Percentiles rank a stretch among this genome's conserved stretches.
These are phyloP conservation scores for Argentina anserina DNA, from an alignment of 306 rosid species.

Conservation along the genomic window DNA sequence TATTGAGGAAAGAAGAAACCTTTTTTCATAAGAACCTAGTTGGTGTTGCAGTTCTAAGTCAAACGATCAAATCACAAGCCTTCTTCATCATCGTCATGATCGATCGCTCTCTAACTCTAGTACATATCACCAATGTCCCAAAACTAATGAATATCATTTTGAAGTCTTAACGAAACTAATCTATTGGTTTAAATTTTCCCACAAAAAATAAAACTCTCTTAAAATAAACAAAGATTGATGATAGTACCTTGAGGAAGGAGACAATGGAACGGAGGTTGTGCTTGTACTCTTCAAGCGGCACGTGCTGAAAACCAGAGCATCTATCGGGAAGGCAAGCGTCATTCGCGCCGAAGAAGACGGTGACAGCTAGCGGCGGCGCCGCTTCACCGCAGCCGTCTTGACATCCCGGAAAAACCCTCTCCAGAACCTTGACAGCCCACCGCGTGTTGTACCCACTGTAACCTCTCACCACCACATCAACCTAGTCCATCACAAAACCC, in stretches of 20 bases:
- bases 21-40: neutral
- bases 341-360: constrained; percentile 88
- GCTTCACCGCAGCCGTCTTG: constrained; percentile 12
- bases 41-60: neutral
- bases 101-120: constrained; percentile 7
- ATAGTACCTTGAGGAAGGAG: constrained; percentile 74
- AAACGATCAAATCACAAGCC: neutral
- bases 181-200: neutral
- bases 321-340: constrained; percentile 75
- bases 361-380: constrained; percentile 55
- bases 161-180: neutral
- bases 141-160: neutral
- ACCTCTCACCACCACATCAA: constrained; percentile 77
- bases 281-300: constrained; percentile 64
- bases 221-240: neutral
- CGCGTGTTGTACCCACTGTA: constrained; percentile 84
- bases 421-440: constrained; percentile 74
- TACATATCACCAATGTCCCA: constrained; percentile 9
- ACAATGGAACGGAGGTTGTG: constrained; percentile 55
- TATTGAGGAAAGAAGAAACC: neutral
- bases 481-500: constrained; percentile 26
- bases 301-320: constrained; percentile 70
- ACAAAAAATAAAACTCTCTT: neutral
- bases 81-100: neutral
- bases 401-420: constrained; percentile 49